Conservation (phyloP, 2,329 filamentous ascomycete species). For the Penicillium sp. region DNA sequence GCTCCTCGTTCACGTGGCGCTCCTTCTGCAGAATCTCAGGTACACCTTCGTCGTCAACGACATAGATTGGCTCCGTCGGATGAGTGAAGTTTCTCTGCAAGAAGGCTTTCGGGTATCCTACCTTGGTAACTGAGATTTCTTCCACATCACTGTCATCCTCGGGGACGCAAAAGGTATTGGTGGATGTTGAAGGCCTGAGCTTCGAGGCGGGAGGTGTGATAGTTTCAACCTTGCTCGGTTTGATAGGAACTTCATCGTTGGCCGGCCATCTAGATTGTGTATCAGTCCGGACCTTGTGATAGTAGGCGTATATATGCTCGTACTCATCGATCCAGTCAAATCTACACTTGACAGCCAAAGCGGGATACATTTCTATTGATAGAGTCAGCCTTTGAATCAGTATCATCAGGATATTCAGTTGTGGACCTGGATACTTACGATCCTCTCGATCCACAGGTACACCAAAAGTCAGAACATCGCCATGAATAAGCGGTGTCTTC, state of each 20-base stretch:
- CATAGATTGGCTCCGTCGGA: not conserved
- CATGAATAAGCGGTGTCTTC: constrained; percentile 37
- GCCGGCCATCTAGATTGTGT: not conserved
- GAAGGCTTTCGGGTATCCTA: not conserved
- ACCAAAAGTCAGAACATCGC: constrained; percentile 45
- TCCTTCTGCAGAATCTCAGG: not conserved
- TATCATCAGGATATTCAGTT: not conserved
- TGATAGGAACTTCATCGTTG: not conserved
- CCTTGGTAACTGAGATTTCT: not conserved
- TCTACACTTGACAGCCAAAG: constrained; percentile 30
- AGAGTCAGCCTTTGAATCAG: not conserved
- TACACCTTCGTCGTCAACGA: not conserved
- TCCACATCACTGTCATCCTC: constrained; percentile 37
- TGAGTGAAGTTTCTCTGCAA: not conserved
- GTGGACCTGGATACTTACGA: constrained; percentile 27
- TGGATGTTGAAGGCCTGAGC: constrained; percentile 12
- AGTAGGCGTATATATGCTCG: not conserved
- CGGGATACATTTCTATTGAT: constrained; percentile 28
- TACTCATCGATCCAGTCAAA: constrained; percentile 24
- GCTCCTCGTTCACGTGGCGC: not conserved
- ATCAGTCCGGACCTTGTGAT: not conserved
- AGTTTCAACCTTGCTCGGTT: not conserved
- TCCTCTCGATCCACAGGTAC: constrained; percentile 47
- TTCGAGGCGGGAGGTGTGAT: not conserved
- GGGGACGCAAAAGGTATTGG: constrained; percentile 41